phyloP scores from a whole-genome alignment of 176 grass and related monocot species.

The Rhynchospora breviuscula region DNA sequence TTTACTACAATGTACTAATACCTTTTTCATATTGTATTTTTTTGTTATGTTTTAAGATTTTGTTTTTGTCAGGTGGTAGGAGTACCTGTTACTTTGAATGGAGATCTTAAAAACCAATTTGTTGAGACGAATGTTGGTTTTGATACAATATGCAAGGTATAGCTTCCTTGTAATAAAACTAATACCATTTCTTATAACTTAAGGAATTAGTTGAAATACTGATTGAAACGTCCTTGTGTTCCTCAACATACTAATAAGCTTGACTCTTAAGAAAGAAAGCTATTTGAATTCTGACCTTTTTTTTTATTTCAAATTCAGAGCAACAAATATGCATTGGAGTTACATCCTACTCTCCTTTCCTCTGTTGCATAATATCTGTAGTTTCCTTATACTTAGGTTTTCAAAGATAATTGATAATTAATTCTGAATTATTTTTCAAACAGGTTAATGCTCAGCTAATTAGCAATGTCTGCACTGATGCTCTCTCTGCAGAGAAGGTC shows the following conservation, averaged over 20 bases:
- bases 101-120: slow-evolving; percentile 98
- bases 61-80: slow-evolving; percentile 65
- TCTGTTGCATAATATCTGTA: not conserved
- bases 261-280: not conserved
- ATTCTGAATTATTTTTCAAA: slow-evolving; percentile 18
- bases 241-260: not conserved
- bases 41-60: not conserved
- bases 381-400: not conserved
- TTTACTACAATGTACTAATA: not conserved
- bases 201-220: too few relatives aligned
- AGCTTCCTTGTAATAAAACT: too few relatives aligned
- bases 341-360: not conserved
- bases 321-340: not conserved
- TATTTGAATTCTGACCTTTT: not conserved
- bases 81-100: slow-evolving; percentile 98
- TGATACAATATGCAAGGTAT: slow-evolving; percentile 98
- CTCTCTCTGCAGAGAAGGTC: slow-evolving; percentile 99
- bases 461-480: slow-evolving; percentile 96
- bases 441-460: slow-evolving; percentile 99
- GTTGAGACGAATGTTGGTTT: slow-evolving; percentile 96
- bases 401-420: not conserved
- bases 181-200: too few relatives aligned
- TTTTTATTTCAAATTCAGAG: not conserved
- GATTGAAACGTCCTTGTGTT: not conserved
- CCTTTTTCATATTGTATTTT: not conserved